Evolutionary conservation across 2,329 filamentous ascomycete genomes (phyloP), one percentile per base, ranked within the genome.

Genomic region (Pseudogymnoascus destructans): DNA sequence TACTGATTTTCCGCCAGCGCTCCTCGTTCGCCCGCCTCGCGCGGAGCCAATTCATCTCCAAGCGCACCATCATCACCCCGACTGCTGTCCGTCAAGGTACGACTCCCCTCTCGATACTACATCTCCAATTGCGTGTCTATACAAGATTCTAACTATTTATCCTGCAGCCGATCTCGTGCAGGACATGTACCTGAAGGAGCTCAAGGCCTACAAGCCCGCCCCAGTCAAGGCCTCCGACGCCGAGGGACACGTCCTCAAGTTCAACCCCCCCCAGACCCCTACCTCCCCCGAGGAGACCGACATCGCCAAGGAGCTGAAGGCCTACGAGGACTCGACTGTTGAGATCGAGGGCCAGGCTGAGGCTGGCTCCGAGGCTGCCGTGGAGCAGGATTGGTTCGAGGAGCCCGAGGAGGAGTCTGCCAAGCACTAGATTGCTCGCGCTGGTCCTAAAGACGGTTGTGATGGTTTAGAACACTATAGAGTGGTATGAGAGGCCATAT

Each of bases 131-230:
- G 9, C 15, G 35, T 32, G 15, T 46, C 8, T 56, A 25, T 52
- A 10, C 21, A 49, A 11, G 5, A 52, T 17, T 52, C 42, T 52
- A 57, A 59, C 25, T n/a, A 11, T 32, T 25, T 25, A 55, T 30
- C 21, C 25, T 23, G 6, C 71, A 97, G 93, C 89, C 83, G 93
- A 98, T 75, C 84, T 95, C 70, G 89, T 98, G 68, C 93, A 97
- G 77, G 92, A 97, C 73, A 82, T 98, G 71, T 98, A 98, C 81
- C 84, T 98, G 68, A 87, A 86, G 74, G 91, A 97, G 77, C 84
- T 98, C 72, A 93, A 92, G 78, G 82, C 84, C 75, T 97, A 95
- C 86, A 97, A 97, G 82, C 78, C 85, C 64, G 78, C 87, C 59
- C 78, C 83, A 66, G 72, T 92, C 76, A 95, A 96, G 80, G 80